These are phyloP conservation scores for Hermanozyma aechmeae DNA, from an alignment of 805 yeast genomes.

Conservation along the genomic window DNA sequence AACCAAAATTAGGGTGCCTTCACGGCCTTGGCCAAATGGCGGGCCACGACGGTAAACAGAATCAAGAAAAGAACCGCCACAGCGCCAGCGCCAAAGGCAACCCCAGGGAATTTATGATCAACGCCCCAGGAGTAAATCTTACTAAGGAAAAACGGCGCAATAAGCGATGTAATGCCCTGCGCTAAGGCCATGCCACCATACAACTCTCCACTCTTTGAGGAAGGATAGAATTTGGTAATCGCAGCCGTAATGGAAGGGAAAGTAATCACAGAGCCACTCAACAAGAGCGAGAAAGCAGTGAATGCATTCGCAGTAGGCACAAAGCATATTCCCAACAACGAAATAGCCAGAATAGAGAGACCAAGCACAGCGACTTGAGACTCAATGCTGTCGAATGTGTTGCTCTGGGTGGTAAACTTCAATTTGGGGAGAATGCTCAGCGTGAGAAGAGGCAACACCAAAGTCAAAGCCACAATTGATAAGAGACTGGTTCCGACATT, in stretches of 20 bases:
- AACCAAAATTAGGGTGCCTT: no score
- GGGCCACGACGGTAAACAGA: not conserved
- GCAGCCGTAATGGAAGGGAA: not conserved
- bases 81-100: constrained; percentile 1
- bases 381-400: not conserved
- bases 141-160: not conserved
- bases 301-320: not conserved
- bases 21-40: no score
- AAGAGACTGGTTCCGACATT: not conserved
- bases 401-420: not conserved
- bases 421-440: not conserved
- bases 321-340: not conserved
- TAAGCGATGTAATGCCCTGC: not conserved
- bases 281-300: not conserved
- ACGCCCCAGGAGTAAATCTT: not conserved
- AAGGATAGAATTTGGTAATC: not conserved
- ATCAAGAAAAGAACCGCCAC: no score
- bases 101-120: not conserved
- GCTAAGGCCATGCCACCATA: constrained; percentile 1
- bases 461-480: not conserved
- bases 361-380: not conserved
- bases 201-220: constrained; percentile 1
- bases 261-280: not conserved
- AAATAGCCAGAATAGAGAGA: not conserved
- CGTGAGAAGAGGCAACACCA: not conserved